Base-by-base conservation (phyloP, 257 asterid species). In the Euphrasia confusa region DNA sequence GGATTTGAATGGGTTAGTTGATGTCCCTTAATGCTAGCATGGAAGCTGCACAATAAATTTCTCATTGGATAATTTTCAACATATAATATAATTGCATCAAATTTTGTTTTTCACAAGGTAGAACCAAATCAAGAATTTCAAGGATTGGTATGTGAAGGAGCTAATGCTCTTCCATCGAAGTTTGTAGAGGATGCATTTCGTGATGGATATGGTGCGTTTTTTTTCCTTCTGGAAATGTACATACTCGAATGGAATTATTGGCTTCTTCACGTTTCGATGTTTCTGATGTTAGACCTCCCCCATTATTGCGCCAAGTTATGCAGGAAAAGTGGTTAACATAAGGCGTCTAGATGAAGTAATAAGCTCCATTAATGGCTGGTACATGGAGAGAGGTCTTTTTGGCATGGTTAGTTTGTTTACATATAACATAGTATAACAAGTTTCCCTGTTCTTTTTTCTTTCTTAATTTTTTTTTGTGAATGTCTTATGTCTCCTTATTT, bases 121-220 rank as follows among this genome's bases (percentile, higher is more conserved):
- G 99, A 93, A 68, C 99, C 96, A 81, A 93, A 93, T 74, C 97
- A 89, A 81, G 97, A 93, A 84, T 93, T 93, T 72, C 94, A 77
- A 75, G 99, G 99, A 56, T 77, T 89, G 85, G 97, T 89, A 48
- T 89, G 97, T 69, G 99, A 93, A 80, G 99, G 99, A 75, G 97
- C 99, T 68, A 85, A 82, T 79, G 99, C 80, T 64, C 99, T 93
- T 67, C 99, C 99, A 17, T 57, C 91, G 8, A 89, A 82, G 81
- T 89, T 93, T 54, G 48, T 93, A 44, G 95, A 93, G 76, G 97
- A 93, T 83, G 81, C 96, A 68, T 93, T 93, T 77, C 96, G 88
- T 54, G 96, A 80, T 85, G 97, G 91, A 85, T 77, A 83, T 69
- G 96, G 99, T 89, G 79, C 68, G 79, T 73, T 79, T 65, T 75